Base-by-base conservation (phyloP, 2,329 filamentous ascomycete genomes). In the Cladobotryum mycophilum region DNA sequence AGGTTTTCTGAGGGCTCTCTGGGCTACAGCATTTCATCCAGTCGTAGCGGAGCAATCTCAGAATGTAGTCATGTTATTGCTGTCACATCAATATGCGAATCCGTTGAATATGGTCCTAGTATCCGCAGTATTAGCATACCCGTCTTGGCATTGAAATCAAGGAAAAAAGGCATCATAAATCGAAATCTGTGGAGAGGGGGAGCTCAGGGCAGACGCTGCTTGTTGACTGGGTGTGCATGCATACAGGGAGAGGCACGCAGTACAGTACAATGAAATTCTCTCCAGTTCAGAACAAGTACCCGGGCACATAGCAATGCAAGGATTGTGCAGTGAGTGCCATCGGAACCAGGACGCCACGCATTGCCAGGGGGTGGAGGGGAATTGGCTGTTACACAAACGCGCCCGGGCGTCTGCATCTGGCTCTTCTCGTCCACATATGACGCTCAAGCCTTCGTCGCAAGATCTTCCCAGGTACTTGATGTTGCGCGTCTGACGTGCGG, bases 341-440 rank as follows among this genome's bases (percentile, higher is more conserved):
- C 57, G 60, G 58, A 59, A 60, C 49, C 47, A 58, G 52, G 47
- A 60, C 55, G 60, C 58, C 57, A 61, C 52, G 53, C 56, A 59
- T 51, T 38, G 48, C 53, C 41, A 43, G 48, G 51, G 50, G 38
- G 20, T 34, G 36, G 34, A 22, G 35, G 51, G 58, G 55, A 55
- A 48, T 34, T 49, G 36, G 48, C 34, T 34, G 56, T 59, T 57
- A 56, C 56, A 57, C 58, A 47, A 51, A 53, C 49, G 40, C 49
- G 41, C 41, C 49, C 49, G 30, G 46, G 54, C 51, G 51, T 12
- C 18, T 50, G 35, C 44, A 44, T 55, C 37, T 53, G 44, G 47
- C 20, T 41, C 51, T 50, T 52, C 49, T 50, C 42, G 22, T 50
- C 41, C 43, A 5, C 20, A 53, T 35, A 48, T 45, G 41, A 34